A percentile compares a stretch with the other conserved stretches of the same genome.
These are phyloP conservation scores for Xylaria grammica DNA, from an alignment of 495 filamentous ascomycete genomes.

Conservation along the genomic window DNA sequence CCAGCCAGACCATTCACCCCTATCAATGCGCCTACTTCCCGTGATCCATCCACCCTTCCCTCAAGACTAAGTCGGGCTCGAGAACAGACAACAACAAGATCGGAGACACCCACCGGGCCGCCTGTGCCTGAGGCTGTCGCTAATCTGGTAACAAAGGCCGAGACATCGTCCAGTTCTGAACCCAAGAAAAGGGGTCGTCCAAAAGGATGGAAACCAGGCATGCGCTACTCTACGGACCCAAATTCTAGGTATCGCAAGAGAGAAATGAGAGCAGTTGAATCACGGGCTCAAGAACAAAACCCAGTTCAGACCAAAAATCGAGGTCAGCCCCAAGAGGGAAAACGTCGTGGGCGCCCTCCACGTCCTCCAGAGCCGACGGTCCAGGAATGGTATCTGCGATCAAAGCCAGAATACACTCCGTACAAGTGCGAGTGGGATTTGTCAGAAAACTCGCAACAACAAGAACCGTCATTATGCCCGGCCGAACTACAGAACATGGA, in stretches of 20 bases:
- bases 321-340: conserved; percentile 23
- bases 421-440: conserved; percentile 50
- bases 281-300: conserved; percentile 6
- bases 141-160: neutral
- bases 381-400: conserved; percentile 32
- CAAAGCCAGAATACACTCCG: conserved; percentile 29
- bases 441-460: conserved; percentile 1
- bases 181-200: conserved; percentile 36
- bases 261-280: conserved; percentile 12
- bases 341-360: conserved; percentile 34
- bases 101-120: conserved; percentile 1
- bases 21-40: conserved; percentile 12
- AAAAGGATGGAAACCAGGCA: conserved; percentile 32
- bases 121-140: neutral
- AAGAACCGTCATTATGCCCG: conserved; percentile 50
- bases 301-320: conserved; percentile 19
- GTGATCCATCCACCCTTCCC: conserved; percentile 4
- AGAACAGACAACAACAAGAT: neutral
- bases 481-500: conserved; percentile 77
- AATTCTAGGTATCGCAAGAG: conserved; percentile 11
- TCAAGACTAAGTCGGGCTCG: conserved; percentile 3
- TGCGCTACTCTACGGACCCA: conserved; percentile 22
- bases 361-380: conserved; percentile 21
- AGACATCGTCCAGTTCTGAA: conserved; percentile 16
- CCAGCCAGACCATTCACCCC: conserved; percentile 29